Evolutionary conservation across 2,329 filamentous ascomycete genomes (phyloP).

Genomic region (Boeremia lycopersici): DNA sequence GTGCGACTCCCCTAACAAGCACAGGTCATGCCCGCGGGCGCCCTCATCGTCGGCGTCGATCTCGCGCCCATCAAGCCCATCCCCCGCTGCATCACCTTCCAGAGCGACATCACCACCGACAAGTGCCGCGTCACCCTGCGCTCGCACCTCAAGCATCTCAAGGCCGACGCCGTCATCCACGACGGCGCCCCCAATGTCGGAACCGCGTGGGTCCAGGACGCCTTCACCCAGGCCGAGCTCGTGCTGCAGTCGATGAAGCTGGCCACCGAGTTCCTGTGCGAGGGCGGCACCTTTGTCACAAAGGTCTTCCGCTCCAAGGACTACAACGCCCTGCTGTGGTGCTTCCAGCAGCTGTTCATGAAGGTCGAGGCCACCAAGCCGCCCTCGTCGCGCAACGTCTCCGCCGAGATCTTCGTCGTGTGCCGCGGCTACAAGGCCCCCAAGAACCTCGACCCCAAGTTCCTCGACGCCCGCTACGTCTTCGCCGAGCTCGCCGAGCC

Average conservation of each 20-base stretch:
- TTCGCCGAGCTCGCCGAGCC: slow-evolving; percentile 90
- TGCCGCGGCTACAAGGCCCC: slow-evolving; percentile 95
- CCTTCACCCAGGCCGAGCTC: slow-evolving; percentile 95
- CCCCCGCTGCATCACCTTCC: slow-evolving; percentile 90
- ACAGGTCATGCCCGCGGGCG: slow-evolving; percentile 81
- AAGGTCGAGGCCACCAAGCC: slow-evolving; percentile 98
- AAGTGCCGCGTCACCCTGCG: slow-evolving; percentile 91
- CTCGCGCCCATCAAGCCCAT: slow-evolving; percentile 95
- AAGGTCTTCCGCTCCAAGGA: slow-evolving; percentile 98
- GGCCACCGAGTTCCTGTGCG: slow-evolving; percentile 85
- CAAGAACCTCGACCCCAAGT: slow-evolving; percentile 88
- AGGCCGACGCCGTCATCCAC: slow-evolving; percentile 93
- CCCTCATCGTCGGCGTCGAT: slow-evolving; percentile 93
- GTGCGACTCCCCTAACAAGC: neutral
- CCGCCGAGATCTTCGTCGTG: slow-evolving; percentile 97
- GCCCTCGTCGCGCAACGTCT: slow-evolving; percentile 92
- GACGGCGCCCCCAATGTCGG: slow-evolving; percentile 98
- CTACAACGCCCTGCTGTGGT: slow-evolving; percentile 94
- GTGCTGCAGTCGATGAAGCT: slow-evolving; percentile 89
- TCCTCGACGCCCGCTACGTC: slow-evolving; percentile 85
- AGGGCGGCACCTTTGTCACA: slow-evolving; percentile 86
- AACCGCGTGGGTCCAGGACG: slow-evolving; percentile 97
- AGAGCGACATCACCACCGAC: slow-evolving; percentile 96
- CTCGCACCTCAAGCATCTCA: slow-evolving; percentile 91
- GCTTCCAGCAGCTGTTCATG: slow-evolving; percentile 93